phyloP scores from a whole-genome alignment of 192 early-diverging fungal species.

The Linnemannia hyalina region DNA sequence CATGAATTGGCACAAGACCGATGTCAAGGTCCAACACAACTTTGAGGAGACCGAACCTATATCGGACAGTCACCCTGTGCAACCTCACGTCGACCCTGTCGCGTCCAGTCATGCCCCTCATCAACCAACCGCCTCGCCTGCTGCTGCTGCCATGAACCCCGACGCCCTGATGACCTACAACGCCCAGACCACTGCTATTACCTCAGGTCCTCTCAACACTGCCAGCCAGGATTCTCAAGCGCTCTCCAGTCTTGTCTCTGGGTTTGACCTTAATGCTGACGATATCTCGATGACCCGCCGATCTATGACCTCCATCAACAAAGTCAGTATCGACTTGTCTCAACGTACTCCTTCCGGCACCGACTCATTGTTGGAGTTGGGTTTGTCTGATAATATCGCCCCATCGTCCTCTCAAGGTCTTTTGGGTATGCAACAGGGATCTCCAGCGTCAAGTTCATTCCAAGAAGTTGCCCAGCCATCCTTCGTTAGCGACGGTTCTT shows the following conservation, averaged over 20 bases:
- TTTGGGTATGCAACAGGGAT: not conserved
- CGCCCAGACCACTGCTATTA: not conserved
- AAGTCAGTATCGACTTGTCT: not conserved
- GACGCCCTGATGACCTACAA: not conserved
- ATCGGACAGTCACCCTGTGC: not conserved
- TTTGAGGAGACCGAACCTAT: not conserved
- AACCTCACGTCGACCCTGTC: not conserved
- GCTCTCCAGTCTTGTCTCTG: too few relatives aligned
- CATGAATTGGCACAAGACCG: not conserved
- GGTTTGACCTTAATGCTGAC: not conserved
- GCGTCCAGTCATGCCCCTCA: not conserved
- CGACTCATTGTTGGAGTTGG: not conserved
- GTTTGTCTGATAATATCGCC: not conserved
- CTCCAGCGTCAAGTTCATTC: not conserved
- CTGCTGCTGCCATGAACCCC: not conserved
- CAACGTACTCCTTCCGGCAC: not conserved
- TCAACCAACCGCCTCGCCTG: not conserved
- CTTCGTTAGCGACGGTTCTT: too few relatives aligned
- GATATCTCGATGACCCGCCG: not conserved
- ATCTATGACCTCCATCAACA: not conserved
- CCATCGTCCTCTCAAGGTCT: not conserved
- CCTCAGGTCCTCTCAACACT: too few relatives aligned
- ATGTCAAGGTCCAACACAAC: not conserved
- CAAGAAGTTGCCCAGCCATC: not conserved
- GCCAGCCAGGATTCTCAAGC: too few relatives aligned